Conservation (phyloP, 352 stramenopile species). For the Globisporangium paroecandrum region DNA sequence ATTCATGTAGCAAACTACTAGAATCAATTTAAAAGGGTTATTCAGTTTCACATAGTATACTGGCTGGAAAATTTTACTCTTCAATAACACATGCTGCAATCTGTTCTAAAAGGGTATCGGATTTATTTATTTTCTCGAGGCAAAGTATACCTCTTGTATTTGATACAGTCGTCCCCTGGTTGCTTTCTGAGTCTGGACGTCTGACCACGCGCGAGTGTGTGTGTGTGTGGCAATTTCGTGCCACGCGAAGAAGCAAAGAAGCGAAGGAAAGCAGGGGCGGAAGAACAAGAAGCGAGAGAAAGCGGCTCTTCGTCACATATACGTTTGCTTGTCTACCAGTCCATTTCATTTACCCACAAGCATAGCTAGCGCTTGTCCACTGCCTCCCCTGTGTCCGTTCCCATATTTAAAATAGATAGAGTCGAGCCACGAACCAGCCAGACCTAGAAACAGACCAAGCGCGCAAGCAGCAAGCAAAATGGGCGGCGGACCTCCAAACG, state of each 20-base stretch:
- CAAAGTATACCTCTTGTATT: neutral
- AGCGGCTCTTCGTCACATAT: neutral
- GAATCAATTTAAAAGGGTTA: too few species aligned
- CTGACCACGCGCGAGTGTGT: neutral
- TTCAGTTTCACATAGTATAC: too few species aligned
- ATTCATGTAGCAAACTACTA: too few species aligned
- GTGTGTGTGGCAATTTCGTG: neutral
- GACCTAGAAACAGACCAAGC: neutral
- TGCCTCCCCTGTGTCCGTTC: neutral
- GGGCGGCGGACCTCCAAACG: conserved; percentile 60
- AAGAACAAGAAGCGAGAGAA: neutral
- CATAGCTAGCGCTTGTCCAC: neutral
- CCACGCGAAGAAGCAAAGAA: conserved; percentile 13
- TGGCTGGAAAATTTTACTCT: too few species aligned
- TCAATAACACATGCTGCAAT: too few species aligned
- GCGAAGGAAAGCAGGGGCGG: too few species aligned
- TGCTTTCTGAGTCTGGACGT: neutral
- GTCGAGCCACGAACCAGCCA: neutral
- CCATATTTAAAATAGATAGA: conserved; percentile 15
- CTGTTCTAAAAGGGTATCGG: neutral
- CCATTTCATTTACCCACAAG: too few species aligned
- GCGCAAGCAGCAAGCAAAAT: conserved; percentile 23
- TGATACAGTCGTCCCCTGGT: neutral
- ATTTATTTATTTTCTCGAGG: neutral
- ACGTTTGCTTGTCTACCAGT: neutral